Base-by-base conservation (phyloP, 2,329 filamentous ascomycete genomes). In the Trichoderma sp. region DNA sequence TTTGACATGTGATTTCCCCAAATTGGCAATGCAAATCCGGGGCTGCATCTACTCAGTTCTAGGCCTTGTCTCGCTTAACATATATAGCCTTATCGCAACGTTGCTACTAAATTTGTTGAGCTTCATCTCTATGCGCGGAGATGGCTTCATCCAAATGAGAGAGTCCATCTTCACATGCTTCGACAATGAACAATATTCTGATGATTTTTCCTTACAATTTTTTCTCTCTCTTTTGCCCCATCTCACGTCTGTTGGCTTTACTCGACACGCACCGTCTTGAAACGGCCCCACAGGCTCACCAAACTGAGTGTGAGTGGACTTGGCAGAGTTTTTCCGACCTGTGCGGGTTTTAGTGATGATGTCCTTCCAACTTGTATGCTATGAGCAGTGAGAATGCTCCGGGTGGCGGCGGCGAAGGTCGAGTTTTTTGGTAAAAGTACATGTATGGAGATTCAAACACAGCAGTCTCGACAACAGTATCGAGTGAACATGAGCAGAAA, bases 1-100 rank as follows among this genome's bases (percentile, higher is more conserved):
- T 58, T 60, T 58, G 65, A 60, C 53, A 68, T 67, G 64, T 67
- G 64, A 67, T 57, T 39, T 30, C 34, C 64, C 65, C 53, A 58
- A 58, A 26, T 8, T 26, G 53, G 65, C 6, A 57, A 57, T 39
- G 15, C 18, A 28, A 36, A 34, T 56, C 51, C 51, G 64, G 9
- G 11, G 15, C 12, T 60, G 53, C 26, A 58, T 65, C 62, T 34
- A 34, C 30, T 53, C 28, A 65, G 14, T 32, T 58, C 32, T 43
- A 32, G 53, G 30, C 24, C 53, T 9, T 11, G 34, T 12, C 65
- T 58, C 65, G 65, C 65, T 58, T 68, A 68, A 8, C 53, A 18
- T 36, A 18, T 21, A 32, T 21, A 24, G 56, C 28, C 24, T 30
- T 68, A 28, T 58, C 18, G 65, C 53, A 58, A 43, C 53, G 53